These are phyloP conservation scores for Suillus bovinus DNA, from an alignment of 768 basidiomycete species.

Conservation along the genomic window DNA sequence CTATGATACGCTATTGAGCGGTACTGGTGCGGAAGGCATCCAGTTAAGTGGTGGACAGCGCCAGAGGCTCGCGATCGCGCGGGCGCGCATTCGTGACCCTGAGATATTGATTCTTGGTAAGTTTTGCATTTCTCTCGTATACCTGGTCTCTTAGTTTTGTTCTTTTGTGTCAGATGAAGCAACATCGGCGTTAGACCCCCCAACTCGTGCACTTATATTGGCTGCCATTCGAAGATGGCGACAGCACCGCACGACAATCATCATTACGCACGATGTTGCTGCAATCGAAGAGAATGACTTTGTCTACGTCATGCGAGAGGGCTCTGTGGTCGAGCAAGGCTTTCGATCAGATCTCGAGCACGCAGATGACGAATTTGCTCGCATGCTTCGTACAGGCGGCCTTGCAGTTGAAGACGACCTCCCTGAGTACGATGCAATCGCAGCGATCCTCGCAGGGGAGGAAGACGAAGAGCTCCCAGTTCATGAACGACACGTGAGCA, in stretches of 20 bases:
- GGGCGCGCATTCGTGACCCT: conserved; percentile 84
- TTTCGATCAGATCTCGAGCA: conserved; percentile 78
- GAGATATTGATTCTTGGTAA: conserved; percentile 87
- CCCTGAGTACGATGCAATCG: conserved; percentile 39
- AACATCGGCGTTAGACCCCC: conserved; percentile 82
- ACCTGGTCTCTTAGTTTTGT: conserved; percentile 6
- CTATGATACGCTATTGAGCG: conserved; percentile 73
- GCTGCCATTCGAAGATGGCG: conserved; percentile 71
- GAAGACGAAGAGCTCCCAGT: conserved; percentile 31
- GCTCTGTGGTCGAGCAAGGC: conserved; percentile 78
- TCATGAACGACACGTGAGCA: conserved; percentile 43
- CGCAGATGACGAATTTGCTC: conserved; percentile 63
- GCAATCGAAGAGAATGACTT: conserved; percentile 79
- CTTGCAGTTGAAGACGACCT: conserved; percentile 43
- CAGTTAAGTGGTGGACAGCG: conserved; percentile 89
- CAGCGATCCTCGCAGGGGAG: conserved; percentile 49
- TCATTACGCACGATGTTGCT: conserved; percentile 91
- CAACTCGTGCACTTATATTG: conserved; percentile 84
- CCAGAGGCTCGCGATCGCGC: conserved; percentile 86
- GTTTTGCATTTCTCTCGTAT: conserved; percentile 28
- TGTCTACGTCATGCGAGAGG: conserved; percentile 88
- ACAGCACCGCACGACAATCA: conserved; percentile 53
- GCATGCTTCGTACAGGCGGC: conserved; percentile 69
- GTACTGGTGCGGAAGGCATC: conserved; percentile 61
- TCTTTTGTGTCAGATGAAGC: conserved; percentile 60